phyloP scores from a whole-genome alignment of 2,329 filamentous ascomycete genomes.

The Colletotrichum shisoi region DNA sequence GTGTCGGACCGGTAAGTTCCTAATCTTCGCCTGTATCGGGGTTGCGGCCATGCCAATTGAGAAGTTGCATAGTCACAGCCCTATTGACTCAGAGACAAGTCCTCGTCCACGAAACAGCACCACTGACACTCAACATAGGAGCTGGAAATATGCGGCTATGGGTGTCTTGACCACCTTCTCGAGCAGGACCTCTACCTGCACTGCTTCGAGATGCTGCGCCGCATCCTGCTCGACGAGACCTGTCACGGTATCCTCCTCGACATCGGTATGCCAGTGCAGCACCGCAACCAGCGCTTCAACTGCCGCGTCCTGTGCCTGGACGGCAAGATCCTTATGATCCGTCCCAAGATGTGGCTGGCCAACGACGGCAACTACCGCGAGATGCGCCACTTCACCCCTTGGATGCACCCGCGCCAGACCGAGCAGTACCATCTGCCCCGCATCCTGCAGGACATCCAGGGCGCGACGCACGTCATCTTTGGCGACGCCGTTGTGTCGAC shows the following conservation, averaged over 20 bases:
- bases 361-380: conserved; percentile 73
- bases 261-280: conserved; percentile 69
- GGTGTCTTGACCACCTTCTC: conserved; percentile 37
- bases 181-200: conserved; percentile 66
- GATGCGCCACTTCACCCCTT: conserved; percentile 69
- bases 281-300: conserved; percentile 52
- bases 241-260: conserved; percentile 73
- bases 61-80: not conserved
- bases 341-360: conserved; percentile 74
- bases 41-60: not conserved
- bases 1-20: conserved; percentile 62
- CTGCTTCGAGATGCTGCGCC: conserved; percentile 68
- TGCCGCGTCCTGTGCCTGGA: conserved; percentile 58
- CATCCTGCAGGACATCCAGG: conserved; percentile 63
- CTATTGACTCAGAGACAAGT: not conserved
- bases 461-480: conserved; percentile 61
- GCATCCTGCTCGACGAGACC: conserved; percentile 66
- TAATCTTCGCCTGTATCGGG: conserved; percentile 40
- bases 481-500: conserved; percentile 71
- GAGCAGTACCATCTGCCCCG: conserved; percentile 72
- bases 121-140: conserved; percentile 46
- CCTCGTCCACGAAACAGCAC: not conserved
- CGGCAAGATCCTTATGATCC: conserved; percentile 73
- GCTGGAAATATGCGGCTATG: conserved; percentile 62
- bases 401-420: conserved; percentile 64